Evolutionary conservation across 345 rosid species (phyloP).

Genomic region (Sonneratia alba): DNA sequence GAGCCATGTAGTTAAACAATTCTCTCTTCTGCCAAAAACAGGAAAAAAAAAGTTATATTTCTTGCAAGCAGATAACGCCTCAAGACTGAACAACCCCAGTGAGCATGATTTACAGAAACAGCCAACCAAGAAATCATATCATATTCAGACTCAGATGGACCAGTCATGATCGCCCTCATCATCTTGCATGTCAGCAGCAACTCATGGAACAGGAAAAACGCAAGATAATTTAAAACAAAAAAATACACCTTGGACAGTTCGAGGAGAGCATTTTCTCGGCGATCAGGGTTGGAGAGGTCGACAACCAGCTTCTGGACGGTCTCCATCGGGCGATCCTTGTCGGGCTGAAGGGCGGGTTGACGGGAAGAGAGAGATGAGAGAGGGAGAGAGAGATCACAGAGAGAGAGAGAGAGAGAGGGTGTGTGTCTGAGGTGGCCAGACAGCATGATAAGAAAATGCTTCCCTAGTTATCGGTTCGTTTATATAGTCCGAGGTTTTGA

Average conservation of each 20-base stretch:
- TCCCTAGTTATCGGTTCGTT: too few species aligned
- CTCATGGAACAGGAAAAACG: background rate
- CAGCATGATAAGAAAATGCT: too few species aligned
- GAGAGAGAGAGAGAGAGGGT: too few species aligned
- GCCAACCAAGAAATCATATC: too few species aligned
- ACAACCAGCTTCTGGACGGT: constrained; percentile 89
- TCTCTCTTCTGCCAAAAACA: constrained; percentile 69
- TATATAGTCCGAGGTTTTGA: too few species aligned
- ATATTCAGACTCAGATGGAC: too few species aligned
- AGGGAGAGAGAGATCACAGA: too few species aligned
- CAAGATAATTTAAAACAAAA: background rate
- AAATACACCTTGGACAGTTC: constrained; percentile 53
- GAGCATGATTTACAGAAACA: too few species aligned
- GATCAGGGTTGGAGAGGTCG: constrained; percentile 88
- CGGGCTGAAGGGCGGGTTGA: constrained; percentile 19
- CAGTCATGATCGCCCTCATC: background rate
- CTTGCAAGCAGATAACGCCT: background rate
- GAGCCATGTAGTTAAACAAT: constrained; percentile 93
- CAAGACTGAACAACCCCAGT: background rate
- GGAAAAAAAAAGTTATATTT: constrained; percentile 27
- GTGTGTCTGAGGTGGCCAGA: too few species aligned
- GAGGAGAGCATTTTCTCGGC: constrained; percentile 78
- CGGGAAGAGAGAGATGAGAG: too few species aligned
- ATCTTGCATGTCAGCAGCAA: background rate
- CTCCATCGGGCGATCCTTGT: constrained; percentile 77